Evolutionary conservation across 1,284 basidiomycete species (phyloP).

Genomic region (Cryptococcus wingfieldii): DNA sequence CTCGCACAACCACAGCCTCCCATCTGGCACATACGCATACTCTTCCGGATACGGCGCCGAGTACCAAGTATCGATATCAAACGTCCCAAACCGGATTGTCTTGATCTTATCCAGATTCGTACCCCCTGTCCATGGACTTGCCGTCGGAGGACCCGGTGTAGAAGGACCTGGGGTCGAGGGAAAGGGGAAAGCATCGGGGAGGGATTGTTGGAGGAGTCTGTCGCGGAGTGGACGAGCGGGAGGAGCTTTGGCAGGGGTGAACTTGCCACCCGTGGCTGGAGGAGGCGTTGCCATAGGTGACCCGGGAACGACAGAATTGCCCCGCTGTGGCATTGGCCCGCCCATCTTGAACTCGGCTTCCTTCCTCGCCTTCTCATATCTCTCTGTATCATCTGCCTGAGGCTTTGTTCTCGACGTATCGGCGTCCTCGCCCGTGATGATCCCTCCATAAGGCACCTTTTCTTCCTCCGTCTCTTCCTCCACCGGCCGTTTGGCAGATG

Average conservation of each 20-base stretch:
- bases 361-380: constrained; percentile 68
- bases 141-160: background rate
- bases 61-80: constrained; percentile 97
- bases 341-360: constrained; percentile 59
- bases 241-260: constrained; percentile 17
- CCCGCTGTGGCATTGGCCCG: constrained; percentile 28
- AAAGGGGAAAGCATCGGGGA: constrained; percentile 13
- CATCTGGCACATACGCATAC: constrained; percentile 88
- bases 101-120: constrained; percentile 57
- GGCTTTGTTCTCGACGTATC: constrained; percentile 72
- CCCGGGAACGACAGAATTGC: constrained; percentile 19
- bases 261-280: constrained; percentile 8
- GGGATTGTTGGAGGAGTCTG: constrained; percentile 33
- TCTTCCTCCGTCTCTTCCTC: constrained; percentile 41
- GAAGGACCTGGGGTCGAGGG: constrained; percentile 6
- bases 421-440: constrained; percentile 66
- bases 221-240: constrained; percentile 46
- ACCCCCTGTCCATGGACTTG: background rate
- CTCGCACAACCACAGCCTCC: constrained; percentile 93
- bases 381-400: constrained; percentile 61
- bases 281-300: constrained; percentile 18
- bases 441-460: constrained; percentile 68
- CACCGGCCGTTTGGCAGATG: constrained; percentile 29
- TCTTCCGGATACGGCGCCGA: constrained; percentile 99
- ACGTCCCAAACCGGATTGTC: constrained; percentile 87